Percentiles rank a stretch among this genome's conserved stretches.
These are phyloP conservation scores for Fusarium nisikadoi DNA, from an alignment of 2,329 filamentous ascomycete genomes.

Conservation along the genomic window DNA sequence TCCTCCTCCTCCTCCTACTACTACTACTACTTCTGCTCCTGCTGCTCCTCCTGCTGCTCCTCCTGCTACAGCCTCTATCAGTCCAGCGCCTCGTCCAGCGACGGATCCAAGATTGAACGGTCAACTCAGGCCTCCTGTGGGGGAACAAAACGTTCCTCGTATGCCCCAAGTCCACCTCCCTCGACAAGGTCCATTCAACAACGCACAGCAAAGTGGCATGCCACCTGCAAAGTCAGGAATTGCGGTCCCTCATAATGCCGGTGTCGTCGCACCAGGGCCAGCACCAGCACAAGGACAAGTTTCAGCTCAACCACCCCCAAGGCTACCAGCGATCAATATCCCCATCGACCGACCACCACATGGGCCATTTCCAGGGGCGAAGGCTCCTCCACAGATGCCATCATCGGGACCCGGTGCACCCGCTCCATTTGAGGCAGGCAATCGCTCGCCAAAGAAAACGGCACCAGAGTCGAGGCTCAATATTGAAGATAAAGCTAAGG, in stretches of 20 bases:
- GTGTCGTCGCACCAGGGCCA: not conserved
- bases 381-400: not conserved
- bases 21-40: not conserved
- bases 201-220: not conserved
- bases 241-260: not conserved
- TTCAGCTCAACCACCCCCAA: not conserved
- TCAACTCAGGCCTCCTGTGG: slow-evolving; percentile 1
- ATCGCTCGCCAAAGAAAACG: not conserved
- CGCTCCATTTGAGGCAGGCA: not conserved
- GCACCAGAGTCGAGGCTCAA: not conserved
- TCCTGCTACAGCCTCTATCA: not conserved
- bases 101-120: slow-evolving; percentile 3
- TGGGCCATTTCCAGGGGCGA: not conserved
- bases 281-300: not conserved
- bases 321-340: slow-evolving; percentile 5
- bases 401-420: not conserved
- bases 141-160: not conserved
- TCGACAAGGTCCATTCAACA: not conserved
- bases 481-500: not conserved
- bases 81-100: not conserved
- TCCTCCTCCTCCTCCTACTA: not conserved
- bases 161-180: not conserved
- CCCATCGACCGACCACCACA: slow-evolving; percentile 8
- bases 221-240: not conserved
- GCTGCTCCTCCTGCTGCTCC: not conserved